Evolutionary conservation across 2,329 filamentous ascomycete species (phyloP).

Genomic region (Talaromyces albobiverticillius): DNA sequence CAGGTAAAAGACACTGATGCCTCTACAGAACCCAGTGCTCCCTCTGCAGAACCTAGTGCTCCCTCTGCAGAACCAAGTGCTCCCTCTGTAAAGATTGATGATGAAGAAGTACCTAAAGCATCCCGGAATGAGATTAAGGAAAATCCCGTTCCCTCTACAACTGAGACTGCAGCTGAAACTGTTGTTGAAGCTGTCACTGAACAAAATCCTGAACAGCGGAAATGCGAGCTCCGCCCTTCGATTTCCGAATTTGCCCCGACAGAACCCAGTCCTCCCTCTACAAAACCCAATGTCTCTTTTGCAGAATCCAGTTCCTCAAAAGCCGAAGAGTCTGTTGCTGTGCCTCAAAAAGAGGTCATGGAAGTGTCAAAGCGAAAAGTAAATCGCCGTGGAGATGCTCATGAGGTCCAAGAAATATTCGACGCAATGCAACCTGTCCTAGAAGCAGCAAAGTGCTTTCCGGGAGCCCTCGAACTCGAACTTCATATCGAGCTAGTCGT

Average conservation of each 20-base stretch:
- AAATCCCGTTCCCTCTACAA: constrained; percentile 13
- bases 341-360: neutral
- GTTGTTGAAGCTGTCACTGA: constrained; percentile 20
- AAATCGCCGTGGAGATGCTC: neutral
- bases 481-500: constrained; percentile 37
- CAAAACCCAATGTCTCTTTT: too few species aligned
- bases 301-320: too few species aligned
- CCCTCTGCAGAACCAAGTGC: too few species aligned
- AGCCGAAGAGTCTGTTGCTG: neutral
- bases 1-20: too few species aligned
- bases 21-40: too few species aligned
- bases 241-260: constrained; percentile 28
- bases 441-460: constrained; percentile 32
- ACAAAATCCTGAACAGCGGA: constrained; percentile 24
- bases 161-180: constrained; percentile 18
- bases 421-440: constrained; percentile 28
- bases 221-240: constrained; percentile 57
- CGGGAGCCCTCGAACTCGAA: constrained; percentile 34
- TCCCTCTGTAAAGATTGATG: constrained; percentile 8
- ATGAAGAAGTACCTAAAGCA: constrained; percentile 11
- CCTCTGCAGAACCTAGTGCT: too few species aligned
- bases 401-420: constrained; percentile 26
- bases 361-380: constrained; percentile 1
- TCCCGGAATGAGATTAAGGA: neutral
- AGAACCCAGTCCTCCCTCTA: too few species aligned